Base-by-base conservation (phyloP, 257 asterid species). In the Apocynum venetum region DNA sequence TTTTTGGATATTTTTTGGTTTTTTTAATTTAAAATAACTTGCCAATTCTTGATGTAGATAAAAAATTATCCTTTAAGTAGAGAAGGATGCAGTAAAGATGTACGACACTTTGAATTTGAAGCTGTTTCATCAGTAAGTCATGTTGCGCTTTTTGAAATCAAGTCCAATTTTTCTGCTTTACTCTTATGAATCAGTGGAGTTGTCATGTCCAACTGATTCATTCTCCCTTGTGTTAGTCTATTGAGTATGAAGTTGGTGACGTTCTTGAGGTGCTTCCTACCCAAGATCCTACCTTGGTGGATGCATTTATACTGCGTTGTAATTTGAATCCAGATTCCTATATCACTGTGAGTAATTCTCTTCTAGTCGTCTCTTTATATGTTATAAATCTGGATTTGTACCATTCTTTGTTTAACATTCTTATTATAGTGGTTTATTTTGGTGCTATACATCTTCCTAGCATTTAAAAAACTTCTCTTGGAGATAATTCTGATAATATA, bases 91-190 rank as follows among this genome's bases (percentile, higher is more conserved):
- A 92, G 89, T 76, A 95, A 91, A 88, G 99, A 93, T 82, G 97
- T 95, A 35, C 90, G 86, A 38, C 98, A 93, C 86, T 78, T 95
- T 76, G 99, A 95, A 82, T 91, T 95, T 81, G 96, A 93, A 85
- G 91, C 93, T 84, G 92, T 88, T 89, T 93, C 99, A 81, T 88
- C 94, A 68, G 99, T 95, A 88, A 90, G 97, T 81, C 48, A n/a
- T 72, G 74, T 77, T 76, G 72, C 79, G 69, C 76, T 64, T 78
- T 77, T 76, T 77, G 46, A 36, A 68, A 66, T 76, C 69, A 2
- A 56, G 40, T 78, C 70, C 70, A 52, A 12, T 79, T 31, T 72
- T 57, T 74, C 14, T 48, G 5, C 25, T 53, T 76, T 81, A 66
- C 38, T 55, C 48, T 71, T 49, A n/a, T 19, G 12, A 47, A 79